Evolutionary conservation across 2,329 filamentous ascomycete genomes (phyloP).

Genomic region (Trichoderma koningii): DNA sequence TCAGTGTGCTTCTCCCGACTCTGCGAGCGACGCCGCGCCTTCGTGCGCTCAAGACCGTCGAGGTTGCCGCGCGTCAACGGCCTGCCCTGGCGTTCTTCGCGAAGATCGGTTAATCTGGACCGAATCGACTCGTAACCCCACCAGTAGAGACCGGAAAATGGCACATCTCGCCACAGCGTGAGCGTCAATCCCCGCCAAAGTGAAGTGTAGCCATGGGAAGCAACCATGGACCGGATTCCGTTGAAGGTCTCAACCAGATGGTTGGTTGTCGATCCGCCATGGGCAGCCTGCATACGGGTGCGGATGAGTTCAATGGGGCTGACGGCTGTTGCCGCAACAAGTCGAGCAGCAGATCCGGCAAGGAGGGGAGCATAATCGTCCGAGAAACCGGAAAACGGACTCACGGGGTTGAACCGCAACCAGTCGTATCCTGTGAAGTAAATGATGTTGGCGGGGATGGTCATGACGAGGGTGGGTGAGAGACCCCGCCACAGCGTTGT

Average conservation of each 20-base stretch:
- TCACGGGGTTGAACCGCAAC: slow-evolving; percentile 72
- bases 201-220: slow-evolving; percentile 71
- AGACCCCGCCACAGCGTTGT: slow-evolving; percentile 88
- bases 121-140: slow-evolving; percentile 91
- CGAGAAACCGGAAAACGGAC: slow-evolving; percentile 66
- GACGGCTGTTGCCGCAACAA: slow-evolving; percentile 79
- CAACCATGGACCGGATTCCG: slow-evolving; percentile 78
- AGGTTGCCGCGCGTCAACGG: slow-evolving; percentile 36
- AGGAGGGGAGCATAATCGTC: slow-evolving; percentile 78
- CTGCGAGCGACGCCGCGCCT: slow-evolving; percentile 57
- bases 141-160: slow-evolving; percentile 97
- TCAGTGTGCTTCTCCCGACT: slow-evolving; percentile 70
- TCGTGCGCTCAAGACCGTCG: slow-evolving; percentile 42
- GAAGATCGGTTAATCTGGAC: slow-evolving; percentile 67
- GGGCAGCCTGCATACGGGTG: slow-evolving; percentile 84
- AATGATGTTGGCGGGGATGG: slow-evolving; percentile 92
- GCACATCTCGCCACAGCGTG: slow-evolving; percentile 95
- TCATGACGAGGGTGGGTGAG: slow-evolving; percentile 93
- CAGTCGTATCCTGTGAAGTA: slow-evolving; percentile 99
- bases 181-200: slow-evolving; percentile 89
- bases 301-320: slow-evolving; percentile 92
- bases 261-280: slow-evolving; percentile 58
- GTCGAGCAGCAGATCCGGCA: slow-evolving; percentile 75
- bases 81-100: slow-evolving; percentile 55
- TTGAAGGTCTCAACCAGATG: slow-evolving; percentile 79